Evolutionary conservation across 495 filamentous ascomycete species (phyloP), one percentile per base, ranked within the genome.

Genomic region (Tuber indicum): DNA sequence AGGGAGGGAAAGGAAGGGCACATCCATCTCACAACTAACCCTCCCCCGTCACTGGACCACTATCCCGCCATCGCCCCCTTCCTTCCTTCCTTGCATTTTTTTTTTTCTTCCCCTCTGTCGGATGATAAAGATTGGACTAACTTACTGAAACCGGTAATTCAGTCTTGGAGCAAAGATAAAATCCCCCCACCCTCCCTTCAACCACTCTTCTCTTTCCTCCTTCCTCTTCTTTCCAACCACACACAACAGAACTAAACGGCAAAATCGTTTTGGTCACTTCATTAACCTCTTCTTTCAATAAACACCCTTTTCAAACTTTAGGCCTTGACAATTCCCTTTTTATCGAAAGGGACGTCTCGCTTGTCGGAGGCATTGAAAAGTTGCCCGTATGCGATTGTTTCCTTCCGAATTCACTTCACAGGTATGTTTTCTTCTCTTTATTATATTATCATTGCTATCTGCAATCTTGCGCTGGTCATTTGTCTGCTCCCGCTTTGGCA

Each of bases 391-490:
- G 94, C 93, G 91, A 93, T 93, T 92, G 89, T 91, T 91, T 90
- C 88, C 91, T 86, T 94, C 94, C 84, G 89, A 92, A 86, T 98
- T 95, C 88, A 98, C 94, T 88, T 97, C 94, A 86, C 94, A 97
- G 92, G 93, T 96, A 93, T 78, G 89, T 85, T 74, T 46, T 66
- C 0, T n/a, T 62, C 4, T 26, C 12, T 23, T 14, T 23, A 58
- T 9, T 0, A 1, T 26, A 12, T 58, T 26, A 23, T 26, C 21
- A 58, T 10, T n/a, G 6, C 12, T n/a, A 7, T 26, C 52, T 26
- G 5, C 21, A 26, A 9, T 14, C 52, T 26, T 26, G 52, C 12
- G 23, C 47, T n/a, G 49, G 49, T 26, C n/a, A 62, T 14, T 32
- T 1, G 5, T 66, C 26, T 2, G 0, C 58, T 66, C 58, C 58